phyloP scores from a whole-genome alignment of 2,329 filamentous ascomycete genomes.

The Apiospora malaysiana region DNA sequence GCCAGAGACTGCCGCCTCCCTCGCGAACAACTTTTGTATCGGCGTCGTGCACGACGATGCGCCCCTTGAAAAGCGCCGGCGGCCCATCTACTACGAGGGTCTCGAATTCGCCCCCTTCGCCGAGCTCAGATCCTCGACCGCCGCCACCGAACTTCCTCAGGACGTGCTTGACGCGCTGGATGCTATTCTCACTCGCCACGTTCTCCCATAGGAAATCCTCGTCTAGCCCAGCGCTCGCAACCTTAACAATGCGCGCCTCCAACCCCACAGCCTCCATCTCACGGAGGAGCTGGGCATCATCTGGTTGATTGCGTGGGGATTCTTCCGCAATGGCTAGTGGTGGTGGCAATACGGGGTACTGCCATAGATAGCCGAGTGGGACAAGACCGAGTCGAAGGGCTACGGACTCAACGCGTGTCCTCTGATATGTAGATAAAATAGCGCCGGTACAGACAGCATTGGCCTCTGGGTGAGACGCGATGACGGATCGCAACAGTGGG shows the following conservation, averaged over 20 bases:
- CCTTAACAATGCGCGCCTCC: conserved; percentile 92
- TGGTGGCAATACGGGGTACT: conserved; percentile 75
- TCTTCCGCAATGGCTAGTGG: conserved; percentile 30
- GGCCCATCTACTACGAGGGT: conserved; percentile 88
- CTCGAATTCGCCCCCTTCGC: conserved; percentile 96
- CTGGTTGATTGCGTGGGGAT: conserved; percentile 38
- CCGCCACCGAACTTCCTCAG: conserved; percentile 71
- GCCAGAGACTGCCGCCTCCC: conserved; percentile 78
- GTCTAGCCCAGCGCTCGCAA: conserved; percentile 88
- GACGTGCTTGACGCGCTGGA: conserved; percentile 54
- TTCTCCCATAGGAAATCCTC: conserved; percentile 81
- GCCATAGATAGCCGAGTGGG: conserved; percentile 90
- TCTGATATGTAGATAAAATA: conserved; percentile 93
- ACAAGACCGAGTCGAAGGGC: conserved; percentile 82
- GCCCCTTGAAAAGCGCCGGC: conserved; percentile 70
- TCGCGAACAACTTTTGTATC: conserved; percentile 63
- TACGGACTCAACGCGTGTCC: conserved; percentile 92
- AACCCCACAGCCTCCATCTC: conserved; percentile 83
- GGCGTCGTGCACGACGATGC: conserved; percentile 65
- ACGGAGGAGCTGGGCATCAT: conserved; percentile 67
- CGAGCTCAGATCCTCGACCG: conserved; percentile 74
- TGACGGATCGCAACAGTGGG: conserved; percentile 72
- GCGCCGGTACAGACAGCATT: conserved; percentile 91
- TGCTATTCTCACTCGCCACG: conserved; percentile 65
- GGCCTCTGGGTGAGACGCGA: conserved; percentile 73